phyloP scores from a whole-genome alignment of 805 yeast species.

The Scheffersomyces coipomensis region DNA sequence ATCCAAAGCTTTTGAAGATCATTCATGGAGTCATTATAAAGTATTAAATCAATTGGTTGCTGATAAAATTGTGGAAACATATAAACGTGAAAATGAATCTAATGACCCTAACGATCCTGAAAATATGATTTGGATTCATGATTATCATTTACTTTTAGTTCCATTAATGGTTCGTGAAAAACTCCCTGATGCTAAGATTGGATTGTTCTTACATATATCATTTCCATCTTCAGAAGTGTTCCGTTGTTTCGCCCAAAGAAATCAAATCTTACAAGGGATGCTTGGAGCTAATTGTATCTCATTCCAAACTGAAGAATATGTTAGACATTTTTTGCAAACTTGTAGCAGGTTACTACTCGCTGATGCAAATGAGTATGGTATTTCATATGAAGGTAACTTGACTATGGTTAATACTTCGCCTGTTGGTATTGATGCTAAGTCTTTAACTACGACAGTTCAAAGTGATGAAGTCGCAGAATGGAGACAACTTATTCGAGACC shows the following conservation, averaged over 20 bases:
- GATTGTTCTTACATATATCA: slow-evolving; percentile 88
- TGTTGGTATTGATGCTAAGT: slow-evolving; percentile 74
- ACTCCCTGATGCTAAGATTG: slow-evolving; percentile 82
- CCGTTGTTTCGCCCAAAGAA: slow-evolving; percentile 88
- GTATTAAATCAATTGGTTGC: slow-evolving; percentile 77
- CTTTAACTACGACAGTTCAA: slow-evolving; percentile 47
- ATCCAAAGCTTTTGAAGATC: slow-evolving; percentile 92
- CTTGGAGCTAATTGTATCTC: slow-evolving; percentile 86
- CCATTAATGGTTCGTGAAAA: slow-evolving; percentile 78
- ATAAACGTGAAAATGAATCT: slow-evolving; percentile 52
- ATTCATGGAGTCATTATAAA: slow-evolving; percentile 86
- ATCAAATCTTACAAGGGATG: slow-evolving; percentile 72
- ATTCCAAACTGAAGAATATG: slow-evolving; percentile 91
- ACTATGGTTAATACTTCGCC: slow-evolving; percentile 60
- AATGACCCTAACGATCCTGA: slow-evolving; percentile 37
- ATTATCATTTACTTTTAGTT: slow-evolving; percentile 84
- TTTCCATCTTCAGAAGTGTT: slow-evolving; percentile 96
- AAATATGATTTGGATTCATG: slow-evolving; percentile 90
- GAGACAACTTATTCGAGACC: slow-evolving; percentile 67
- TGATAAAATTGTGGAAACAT: slow-evolving; percentile 63
- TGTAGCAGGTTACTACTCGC: slow-evolving; percentile 80
- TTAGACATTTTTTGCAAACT: slow-evolving; percentile 90
- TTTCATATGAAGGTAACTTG: slow-evolving; percentile 59
- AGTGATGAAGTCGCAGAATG: slow-evolving; percentile 57
- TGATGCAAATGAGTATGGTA: slow-evolving; percentile 65